Percentiles rank a stretch among this genome's conserved stretches.
Evolutionary conservation across 129 eudicot species (phyloP).

Genomic region (Artemisia annua): DNA sequence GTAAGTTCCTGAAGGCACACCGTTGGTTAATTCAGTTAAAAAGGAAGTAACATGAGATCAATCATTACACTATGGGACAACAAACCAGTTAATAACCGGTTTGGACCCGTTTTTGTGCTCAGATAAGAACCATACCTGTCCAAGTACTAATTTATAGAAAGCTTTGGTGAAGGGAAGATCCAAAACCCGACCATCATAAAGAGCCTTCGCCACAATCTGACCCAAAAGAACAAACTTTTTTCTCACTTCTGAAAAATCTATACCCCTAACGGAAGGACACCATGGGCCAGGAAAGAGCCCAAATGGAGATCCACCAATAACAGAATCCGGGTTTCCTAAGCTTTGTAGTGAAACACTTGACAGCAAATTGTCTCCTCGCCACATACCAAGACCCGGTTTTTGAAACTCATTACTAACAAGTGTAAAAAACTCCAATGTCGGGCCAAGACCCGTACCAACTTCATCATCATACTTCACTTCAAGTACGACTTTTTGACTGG

Average conservation of each 20-base stretch:
- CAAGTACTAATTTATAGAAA: constrained; percentile 81
- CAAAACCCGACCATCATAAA: constrained; percentile 91
- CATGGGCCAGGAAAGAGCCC: constrained; percentile 94
- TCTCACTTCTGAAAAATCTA: constrained; percentile 54
- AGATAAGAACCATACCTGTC: constrained; percentile 53
- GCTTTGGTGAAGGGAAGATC: constrained; percentile 87
- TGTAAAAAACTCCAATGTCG: constrained; percentile 93
- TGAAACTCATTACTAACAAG: constrained; percentile 85
- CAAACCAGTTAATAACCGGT: background rate
- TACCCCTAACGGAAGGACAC: constrained; percentile 45
- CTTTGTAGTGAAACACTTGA: background rate
- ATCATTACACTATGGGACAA: background rate
- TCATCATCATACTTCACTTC: constrained; percentile 88
- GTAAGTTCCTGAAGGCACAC: constrained; percentile 62
- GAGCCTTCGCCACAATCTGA: constrained; percentile 78
- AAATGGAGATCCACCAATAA: constrained; percentile 33
- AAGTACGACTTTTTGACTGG: constrained; percentile 57
- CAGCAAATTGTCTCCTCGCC: constrained; percentile 70
- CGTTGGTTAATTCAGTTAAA: background rate
- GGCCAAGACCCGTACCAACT: constrained; percentile 98
- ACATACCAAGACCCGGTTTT: constrained; percentile 70
- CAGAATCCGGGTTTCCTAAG: constrained; percentile 25
- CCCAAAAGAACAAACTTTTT: constrained; percentile 78
- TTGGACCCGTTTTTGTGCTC: too few species aligned
- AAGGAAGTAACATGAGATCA: background rate